Evolutionary conservation across 1,139 yeast species (phyloP).

Genomic region (Debaryomyces sp.): DNA sequence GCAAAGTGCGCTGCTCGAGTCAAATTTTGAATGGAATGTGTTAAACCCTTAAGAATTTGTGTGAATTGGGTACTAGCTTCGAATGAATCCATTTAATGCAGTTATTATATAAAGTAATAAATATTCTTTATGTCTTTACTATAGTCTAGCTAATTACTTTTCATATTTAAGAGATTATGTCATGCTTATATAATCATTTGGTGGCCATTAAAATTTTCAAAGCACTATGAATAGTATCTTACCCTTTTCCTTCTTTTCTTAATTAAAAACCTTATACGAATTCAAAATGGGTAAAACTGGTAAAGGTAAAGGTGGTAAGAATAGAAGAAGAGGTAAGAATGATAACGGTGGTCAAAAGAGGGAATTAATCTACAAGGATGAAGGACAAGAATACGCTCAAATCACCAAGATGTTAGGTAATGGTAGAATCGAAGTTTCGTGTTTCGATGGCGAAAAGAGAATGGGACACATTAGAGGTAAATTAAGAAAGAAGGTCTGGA

Average conservation of each 20-base stretch:
- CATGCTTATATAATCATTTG: slow-evolving; percentile 2
- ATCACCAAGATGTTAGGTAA: slow-evolving; percentile 98
- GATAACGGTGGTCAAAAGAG: slow-evolving; percentile 90
- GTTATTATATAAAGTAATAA: background rate
- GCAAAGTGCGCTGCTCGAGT: slow-evolving; percentile 63
- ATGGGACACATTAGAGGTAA: slow-evolving; percentile 99
- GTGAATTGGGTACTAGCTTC: slow-evolving; percentile 74
- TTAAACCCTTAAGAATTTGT: slow-evolving; percentile 59
- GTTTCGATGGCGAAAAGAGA: slow-evolving; percentile 93
- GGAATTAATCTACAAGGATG: slow-evolving; percentile 89
- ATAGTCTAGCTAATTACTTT: background rate
- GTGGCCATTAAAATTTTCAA: slow-evolving; percentile 8
- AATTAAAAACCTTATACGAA: slow-evolving; percentile 5
- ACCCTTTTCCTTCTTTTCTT: slow-evolving; percentile 6
- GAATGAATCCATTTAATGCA: slow-evolving; percentile 67
- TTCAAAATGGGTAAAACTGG: slow-evolving; percentile 52
- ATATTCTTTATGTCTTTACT: background rate
- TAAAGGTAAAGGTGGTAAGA: slow-evolving; percentile 70
- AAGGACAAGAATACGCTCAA: slow-evolving; percentile 98
- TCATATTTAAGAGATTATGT: background rate
- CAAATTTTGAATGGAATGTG: slow-evolving; percentile 63
- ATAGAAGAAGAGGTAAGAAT: slow-evolving; percentile 99
- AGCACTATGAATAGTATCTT: background rate
- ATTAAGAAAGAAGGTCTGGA: slow-evolving; percentile 99
- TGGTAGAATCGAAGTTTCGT: slow-evolving; percentile 92